A percentile compares a stretch with the other conserved stretches of the same genome.
Evolutionary conservation across 2,329 filamentous ascomycete genomes (phyloP).

Genomic region (Fusarium nelsonii): DNA sequence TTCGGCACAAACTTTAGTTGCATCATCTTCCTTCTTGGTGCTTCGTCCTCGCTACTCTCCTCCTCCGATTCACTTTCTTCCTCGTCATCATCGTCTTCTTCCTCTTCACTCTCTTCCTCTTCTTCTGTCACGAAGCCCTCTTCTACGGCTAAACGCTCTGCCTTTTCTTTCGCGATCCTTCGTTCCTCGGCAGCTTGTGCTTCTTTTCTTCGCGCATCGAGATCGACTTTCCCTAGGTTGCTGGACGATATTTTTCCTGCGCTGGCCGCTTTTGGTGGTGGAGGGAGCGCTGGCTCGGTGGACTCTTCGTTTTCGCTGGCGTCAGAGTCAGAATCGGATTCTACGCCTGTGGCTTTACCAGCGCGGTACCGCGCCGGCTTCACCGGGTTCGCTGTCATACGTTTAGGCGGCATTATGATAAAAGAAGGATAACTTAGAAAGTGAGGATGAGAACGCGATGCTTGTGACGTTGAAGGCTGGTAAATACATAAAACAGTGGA

Average conservation of each 20-base stretch:
- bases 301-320: constrained; percentile 59
- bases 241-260: constrained; percentile 67
- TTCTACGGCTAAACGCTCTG: constrained; percentile 66
- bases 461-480: constrained; percentile 41
- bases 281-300: constrained; percentile 56
- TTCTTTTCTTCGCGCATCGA: constrained; percentile 61
- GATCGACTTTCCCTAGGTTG: constrained; percentile 65
- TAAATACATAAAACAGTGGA: constrained; percentile 34
- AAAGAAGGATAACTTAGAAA: neutral
- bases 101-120: constrained; percentile 58
- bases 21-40: constrained; percentile 68
- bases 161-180: constrained; percentile 62
- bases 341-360: constrained; percentile 77
- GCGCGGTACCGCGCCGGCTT: constrained; percentile 86
- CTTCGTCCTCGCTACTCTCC: constrained; percentile 68
- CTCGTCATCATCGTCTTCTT: constrained; percentile 53
- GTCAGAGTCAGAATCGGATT: constrained; percentile 67
- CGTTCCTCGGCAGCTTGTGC: constrained; percentile 62
- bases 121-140: constrained; percentile 74
- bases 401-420: constrained; percentile 73
- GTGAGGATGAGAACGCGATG: constrained; percentile 25
- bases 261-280: constrained; percentile 68
- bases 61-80: constrained; percentile 59
- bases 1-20: constrained; percentile 74
- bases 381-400: constrained; percentile 93